Evolutionary conservation across 768 basidiomycete genomes (phyloP).

Genomic region (Cubamyces lactineus): DNA sequence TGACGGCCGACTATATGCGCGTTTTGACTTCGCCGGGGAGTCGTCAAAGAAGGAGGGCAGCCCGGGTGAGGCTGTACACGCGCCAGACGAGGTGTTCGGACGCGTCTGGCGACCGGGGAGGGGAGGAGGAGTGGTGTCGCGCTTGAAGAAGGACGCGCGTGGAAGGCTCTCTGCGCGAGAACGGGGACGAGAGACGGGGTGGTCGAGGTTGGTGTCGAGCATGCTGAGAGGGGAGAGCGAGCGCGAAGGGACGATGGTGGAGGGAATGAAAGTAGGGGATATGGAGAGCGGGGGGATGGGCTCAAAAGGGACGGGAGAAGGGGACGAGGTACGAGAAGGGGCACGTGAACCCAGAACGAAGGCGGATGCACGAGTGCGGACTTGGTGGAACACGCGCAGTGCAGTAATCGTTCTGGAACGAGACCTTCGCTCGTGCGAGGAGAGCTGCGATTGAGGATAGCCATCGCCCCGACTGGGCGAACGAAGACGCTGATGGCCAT

Average conservation of each 20-base stretch:
- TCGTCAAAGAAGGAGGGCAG: slow-evolving; percentile 26
- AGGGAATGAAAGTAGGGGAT: slow-evolving; percentile 13
- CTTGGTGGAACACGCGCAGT: slow-evolving; percentile 28
- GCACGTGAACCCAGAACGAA: slow-evolving; percentile 30
- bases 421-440: slow-evolving; percentile 12
- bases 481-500: slow-evolving; percentile 6
- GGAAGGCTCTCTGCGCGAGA: slow-evolving; percentile 19
- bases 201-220: slow-evolving; percentile 16
- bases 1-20: slow-evolving; percentile 22
- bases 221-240: slow-evolving; percentile 20
- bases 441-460: slow-evolving; percentile 7
- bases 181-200: slow-evolving; percentile 15
- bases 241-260: slow-evolving; percentile 13
- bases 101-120: slow-evolving; percentile 8
- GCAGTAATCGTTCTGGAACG: slow-evolving; percentile 27
- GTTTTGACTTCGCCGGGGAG: slow-evolving; percentile 9
- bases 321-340: slow-evolving; percentile 13
- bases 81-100: slow-evolving; percentile 13
- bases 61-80: slow-evolving; percentile 7
- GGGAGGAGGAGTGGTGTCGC: slow-evolving; percentile 14
- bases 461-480: slow-evolving; percentile 6
- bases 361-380: slow-evolving; percentile 34
- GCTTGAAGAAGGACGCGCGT: slow-evolving; percentile 21
- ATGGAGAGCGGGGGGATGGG: slow-evolving; percentile 22
- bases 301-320: slow-evolving; percentile 19